These are phyloP conservation scores for Nicotiana obtusifolia DNA, from an alignment of 257 asterid species.

Conservation along the genomic window DNA sequence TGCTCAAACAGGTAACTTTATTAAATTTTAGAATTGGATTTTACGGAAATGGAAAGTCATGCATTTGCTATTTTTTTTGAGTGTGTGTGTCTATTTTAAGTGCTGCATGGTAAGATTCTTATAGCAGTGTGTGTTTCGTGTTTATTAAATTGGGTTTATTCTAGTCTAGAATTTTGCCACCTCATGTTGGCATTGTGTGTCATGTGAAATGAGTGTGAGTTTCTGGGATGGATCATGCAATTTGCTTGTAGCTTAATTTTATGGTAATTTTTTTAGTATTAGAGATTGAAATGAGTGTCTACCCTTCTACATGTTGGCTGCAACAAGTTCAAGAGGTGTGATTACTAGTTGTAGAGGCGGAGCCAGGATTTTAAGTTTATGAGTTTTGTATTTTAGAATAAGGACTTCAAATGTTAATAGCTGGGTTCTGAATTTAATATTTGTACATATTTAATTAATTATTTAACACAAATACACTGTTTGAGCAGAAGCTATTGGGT, in stretches of 20 bases:
- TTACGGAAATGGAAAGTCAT: background rate
- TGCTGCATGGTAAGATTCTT: background rate
- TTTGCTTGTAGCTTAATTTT: background rate
- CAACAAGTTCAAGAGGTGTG: background rate
- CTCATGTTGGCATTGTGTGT: background rate
- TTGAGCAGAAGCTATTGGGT: too few relatives aligned
- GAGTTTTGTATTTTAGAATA: too few relatives aligned
- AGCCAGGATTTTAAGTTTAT: too few relatives aligned
- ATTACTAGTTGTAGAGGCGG: too few relatives aligned
- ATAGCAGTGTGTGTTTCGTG: background rate
- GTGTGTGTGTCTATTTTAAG: background rate
- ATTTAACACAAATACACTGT: too few relatives aligned
- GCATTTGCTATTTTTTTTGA: background rate
- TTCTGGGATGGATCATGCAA: conserved; percentile 1
- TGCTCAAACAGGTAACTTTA: conserved; percentile 10
- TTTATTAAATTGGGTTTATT: background rate
- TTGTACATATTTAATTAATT: too few relatives aligned
- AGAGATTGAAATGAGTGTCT: background rate
- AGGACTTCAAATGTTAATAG: too few relatives aligned
- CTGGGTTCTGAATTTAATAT: too few relatives aligned
- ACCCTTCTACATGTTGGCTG: background rate
- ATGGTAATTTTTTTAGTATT: background rate
- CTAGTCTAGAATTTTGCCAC: background rate
- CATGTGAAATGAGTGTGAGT: background rate
- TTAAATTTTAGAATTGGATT: background rate